Base-by-base conservation (phyloP, 1,139 yeast genomes). In the Lodderomyces jiufengensis region DNA sequence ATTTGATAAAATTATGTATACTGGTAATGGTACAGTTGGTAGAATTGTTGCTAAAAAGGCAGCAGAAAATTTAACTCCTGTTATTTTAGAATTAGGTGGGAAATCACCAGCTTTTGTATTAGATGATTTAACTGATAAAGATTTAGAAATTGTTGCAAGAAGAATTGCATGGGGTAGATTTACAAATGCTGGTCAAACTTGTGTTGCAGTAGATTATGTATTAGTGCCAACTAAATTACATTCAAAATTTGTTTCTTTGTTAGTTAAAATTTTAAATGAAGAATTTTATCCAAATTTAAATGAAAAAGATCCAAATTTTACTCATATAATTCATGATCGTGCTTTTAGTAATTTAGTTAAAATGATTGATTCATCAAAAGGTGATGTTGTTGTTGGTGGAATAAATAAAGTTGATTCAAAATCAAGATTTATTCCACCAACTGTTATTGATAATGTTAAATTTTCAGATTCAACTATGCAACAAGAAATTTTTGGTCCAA, bases 51-150 rank as follows among this genome's bases (percentile, higher is more conserved):
- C 94, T 22, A 66, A 71, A 43, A 84, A 84, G 34, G 97, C 97
- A 1, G 95, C 95, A 6, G 80, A 85, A 59, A 73, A 77, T 26
- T 68, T 90, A 50, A 86, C 95, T 1, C 97, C 97, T 0, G 74
- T 74, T 14, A 62, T 84, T 20, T 70, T 92, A 43, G 97, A 90
- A 61, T 70, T 92, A 33, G 97, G 97, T 34, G 97, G 97, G n/a
- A 88, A 88, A 56, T 82, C 92, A 3, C 97, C 97, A 0, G 85
- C 78, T 1, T 70, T 88, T 45, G 65, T 88, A 9, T 75, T 88
- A 36, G 66, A 72, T 31, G 67, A 73, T 33, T 65, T 75, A 32
- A 47, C 49, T 7, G 73, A 65, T 36, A 51, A 51, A 25, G 71
- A 79, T 46, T 46, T 84, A 35, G 58, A 61, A 14, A 58, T 69